Evolutionary conservation across 441 rosid genomes (phyloP), one percentile per base, ranked within the genome.

Genomic region (Capsella rubella): DNA sequence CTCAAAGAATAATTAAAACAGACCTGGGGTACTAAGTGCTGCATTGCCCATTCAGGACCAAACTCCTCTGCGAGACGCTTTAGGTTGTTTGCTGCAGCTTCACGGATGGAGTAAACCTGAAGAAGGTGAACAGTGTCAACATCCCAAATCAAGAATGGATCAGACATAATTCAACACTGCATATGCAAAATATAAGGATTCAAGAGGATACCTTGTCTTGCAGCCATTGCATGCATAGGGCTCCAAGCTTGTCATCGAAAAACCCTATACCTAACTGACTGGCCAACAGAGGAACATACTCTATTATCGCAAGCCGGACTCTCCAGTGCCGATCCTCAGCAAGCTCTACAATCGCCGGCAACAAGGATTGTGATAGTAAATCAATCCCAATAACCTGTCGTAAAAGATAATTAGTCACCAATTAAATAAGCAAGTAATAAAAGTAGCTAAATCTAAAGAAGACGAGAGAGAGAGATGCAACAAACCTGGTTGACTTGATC

Each of bases 321-420:
- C 97, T 91, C 99, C 99, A 95, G 71, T 95, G 99, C 63, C 95
- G 85, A 84, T 95, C 99, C 85, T 95, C 99, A 5, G 99, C 99
- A 81, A 95, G 97, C 86, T 95, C 99, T 40, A 91, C 99, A 46
- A 95, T 95, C 21, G 99, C 99, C 13, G 99, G 99, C 53, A 95
- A 82, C 69, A 95, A 75, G 51, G 98, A 95, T 69, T 91, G 99
- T 61, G 98, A 95, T 53, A 93, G 83, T 40, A 95, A 82, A 84
- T 95, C 99, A 68, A 95, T 95, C 78, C 99, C 99, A 72, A 95
- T 90, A 15, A 95, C 98, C 99, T 92, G 82, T 39, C 64, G 49
- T 66, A 86, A 88, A 46, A 70, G 46, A 71, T 57, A 2, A 60
- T 54, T 64, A 59, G 35, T 70, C 71, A 60, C 71, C 40, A 63